Evolutionary conservation across 768 basidiomycete species (phyloP).

Genomic region (Collybiopsis confluens): DNA sequence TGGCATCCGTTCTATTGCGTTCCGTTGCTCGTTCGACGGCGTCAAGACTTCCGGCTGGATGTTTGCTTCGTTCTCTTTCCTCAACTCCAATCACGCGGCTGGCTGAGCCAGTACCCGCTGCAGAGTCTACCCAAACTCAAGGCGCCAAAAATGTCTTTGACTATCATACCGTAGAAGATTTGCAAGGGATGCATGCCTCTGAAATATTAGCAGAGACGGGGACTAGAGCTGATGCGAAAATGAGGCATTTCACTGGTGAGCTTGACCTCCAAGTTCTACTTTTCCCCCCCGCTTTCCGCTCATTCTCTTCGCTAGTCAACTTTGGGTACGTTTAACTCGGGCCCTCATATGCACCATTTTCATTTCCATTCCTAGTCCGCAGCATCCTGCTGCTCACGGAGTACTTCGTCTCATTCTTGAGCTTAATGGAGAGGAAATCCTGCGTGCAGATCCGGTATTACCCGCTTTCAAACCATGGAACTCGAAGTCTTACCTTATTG

Average conservation of each 20-base stretch:
- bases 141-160: slow-evolving; percentile 49
- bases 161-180: slow-evolving; percentile 76
- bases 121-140: slow-evolving; percentile 25
- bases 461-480: neutral
- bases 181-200: slow-evolving; percentile 73
- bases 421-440: slow-evolving; percentile 93
- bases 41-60: slow-evolving; percentile 18
- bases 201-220: slow-evolving; percentile 79
- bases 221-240: slow-evolving; percentile 65
- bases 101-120: slow-evolving; percentile 23
- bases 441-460: slow-evolving; percentile 79
- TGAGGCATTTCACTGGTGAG: slow-evolving; percentile 92
- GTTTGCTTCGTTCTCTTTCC: slow-evolving; percentile 33
- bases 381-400: slow-evolving; percentile 98
- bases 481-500: slow-evolving; percentile 5
- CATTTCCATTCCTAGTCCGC: slow-evolving; percentile 51
- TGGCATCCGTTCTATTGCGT: slow-evolving; percentile 67
- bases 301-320: slow-evolving; percentile 58
- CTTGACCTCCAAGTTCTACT: slow-evolving; percentile 8
- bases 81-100: slow-evolving; percentile 26
- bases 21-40: slow-evolving; percentile 47
- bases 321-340: slow-evolving; percentile 60
- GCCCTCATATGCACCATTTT: neutral
- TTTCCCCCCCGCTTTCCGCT: neutral
- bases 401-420: slow-evolving; percentile 97